Conservation (phyloP, 225 moss, liverwort and hornwort genomes). For the Takakia lepidozioides region DNA sequence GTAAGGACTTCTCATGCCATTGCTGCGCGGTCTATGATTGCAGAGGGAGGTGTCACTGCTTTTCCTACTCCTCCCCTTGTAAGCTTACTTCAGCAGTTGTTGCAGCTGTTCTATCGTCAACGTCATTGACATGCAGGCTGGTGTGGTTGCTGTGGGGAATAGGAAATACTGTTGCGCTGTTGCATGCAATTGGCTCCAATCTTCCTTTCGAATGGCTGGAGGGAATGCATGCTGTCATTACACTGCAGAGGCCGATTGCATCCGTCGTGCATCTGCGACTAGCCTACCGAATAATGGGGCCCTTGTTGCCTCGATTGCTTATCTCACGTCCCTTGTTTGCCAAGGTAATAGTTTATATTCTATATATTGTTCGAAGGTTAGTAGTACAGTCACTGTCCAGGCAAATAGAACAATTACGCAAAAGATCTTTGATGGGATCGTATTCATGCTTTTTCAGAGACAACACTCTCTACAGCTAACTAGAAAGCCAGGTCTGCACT, state of each 20-base stretch:
- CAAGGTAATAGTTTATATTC: too few relatives aligned
- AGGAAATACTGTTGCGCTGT: constrained; percentile 77
- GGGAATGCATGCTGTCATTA: constrained; percentile 79
- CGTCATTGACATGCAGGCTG: not conserved
- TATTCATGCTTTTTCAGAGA: too few relatives aligned
- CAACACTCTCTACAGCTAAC: too few relatives aligned
- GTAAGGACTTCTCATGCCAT: too few relatives aligned
- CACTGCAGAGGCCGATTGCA: constrained; percentile 74
- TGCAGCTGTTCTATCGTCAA: not conserved
- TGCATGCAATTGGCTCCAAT: constrained; percentile 77
- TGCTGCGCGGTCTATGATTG: too few relatives aligned
- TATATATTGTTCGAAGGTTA: too few relatives aligned
- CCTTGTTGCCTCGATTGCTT: constrained; percentile 74
- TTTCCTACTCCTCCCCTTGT: not conserved
- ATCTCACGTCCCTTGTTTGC: constrained; percentile 74
- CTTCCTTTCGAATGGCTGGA: constrained; percentile 94
- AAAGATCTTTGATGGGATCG: too few relatives aligned
- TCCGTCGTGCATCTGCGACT: constrained; percentile 85
- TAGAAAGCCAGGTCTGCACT: too few relatives aligned
- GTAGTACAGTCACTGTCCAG: too few relatives aligned
- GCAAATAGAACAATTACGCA: too few relatives aligned
- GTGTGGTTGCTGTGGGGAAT: not conserved
- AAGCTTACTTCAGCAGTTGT: not conserved
- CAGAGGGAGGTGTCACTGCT: too few relatives aligned
- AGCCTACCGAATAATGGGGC: constrained; percentile 94